A percentile compares a stretch with the other conserved stretches of the same genome.
Evolutionary conservation across 2,329 filamentous ascomycete species (phyloP).

Genomic region (Trichoderma oligosporum): DNA sequence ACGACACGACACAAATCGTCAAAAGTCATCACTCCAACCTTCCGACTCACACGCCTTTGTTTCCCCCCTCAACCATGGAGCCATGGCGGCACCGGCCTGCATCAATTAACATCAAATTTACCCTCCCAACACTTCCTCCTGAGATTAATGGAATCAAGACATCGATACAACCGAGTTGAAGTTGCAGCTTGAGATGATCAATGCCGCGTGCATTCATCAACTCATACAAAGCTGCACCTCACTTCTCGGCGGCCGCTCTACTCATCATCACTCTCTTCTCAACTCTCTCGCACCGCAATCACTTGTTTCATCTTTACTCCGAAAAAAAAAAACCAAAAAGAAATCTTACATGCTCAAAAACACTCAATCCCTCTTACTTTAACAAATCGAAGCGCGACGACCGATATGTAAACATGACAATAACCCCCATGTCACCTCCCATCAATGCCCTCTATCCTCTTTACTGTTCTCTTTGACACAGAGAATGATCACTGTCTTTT

Average conservation of each 20-base stretch:
- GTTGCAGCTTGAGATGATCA: neutral
- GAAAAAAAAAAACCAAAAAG: neutral
- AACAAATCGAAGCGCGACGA: slow-evolving; percentile 17
- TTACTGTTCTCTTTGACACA: slow-evolving; percentile 22
- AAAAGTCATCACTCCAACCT: neutral
- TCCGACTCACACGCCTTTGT: neutral
- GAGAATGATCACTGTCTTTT: slow-evolving; percentile 22
- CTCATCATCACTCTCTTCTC: slow-evolving; percentile 29
- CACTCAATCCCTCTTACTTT: slow-evolving; percentile 3
- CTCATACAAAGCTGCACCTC: neutral
- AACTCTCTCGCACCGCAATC: slow-evolving; percentile 26
- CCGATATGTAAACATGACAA: slow-evolving; percentile 22
- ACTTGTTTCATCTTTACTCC: slow-evolving; percentile 20
- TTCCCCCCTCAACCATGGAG: neutral
- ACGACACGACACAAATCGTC: slow-evolving; percentile 9
- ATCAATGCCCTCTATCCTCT: slow-evolving; percentile 15
- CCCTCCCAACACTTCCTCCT: neutral
- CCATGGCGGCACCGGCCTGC: slow-evolving; percentile 9
- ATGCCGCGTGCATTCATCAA: slow-evolving; percentile 14
- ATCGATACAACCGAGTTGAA: slow-evolving; percentile 2
- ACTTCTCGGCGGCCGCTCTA: slow-evolving; percentile 20
- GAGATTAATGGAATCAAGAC: slow-evolving; percentile 14
- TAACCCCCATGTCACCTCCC: slow-evolving; percentile 11
- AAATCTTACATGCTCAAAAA: slow-evolving; percentile 1
- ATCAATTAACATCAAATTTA: slow-evolving; percentile 7